Base-by-base conservation (phyloP, 2,329 filamentous ascomycete species). In the Beauveria sp. region DNA sequence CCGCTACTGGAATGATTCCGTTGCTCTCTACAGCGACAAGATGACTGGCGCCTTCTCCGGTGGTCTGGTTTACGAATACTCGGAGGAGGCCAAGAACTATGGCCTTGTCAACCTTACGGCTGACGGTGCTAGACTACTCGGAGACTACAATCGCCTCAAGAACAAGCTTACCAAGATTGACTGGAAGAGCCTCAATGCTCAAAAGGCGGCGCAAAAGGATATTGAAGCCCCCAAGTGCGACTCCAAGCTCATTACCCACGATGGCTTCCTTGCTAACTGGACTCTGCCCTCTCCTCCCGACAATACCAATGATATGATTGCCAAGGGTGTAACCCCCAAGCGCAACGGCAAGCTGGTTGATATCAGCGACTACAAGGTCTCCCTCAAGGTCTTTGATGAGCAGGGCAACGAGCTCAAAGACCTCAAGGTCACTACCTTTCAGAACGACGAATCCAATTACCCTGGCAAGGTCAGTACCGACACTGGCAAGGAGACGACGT, bases 41-140 rank as follows among this genome's bases (percentile, higher is more conserved):
- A 92, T 93, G 88, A 86, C 75, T 14, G 71, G 78, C 20, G 78
- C 84, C 61, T 85, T 93, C 69, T 87, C 85, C 59, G 90, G 90
- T 64, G 90, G 89, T 65, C 80, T 94, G 51, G 88, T 93, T 51
- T 94, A 93, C 77, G 89, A 94, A 74, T 93, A 84, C 73, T 86
- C 85, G 1, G 81, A 92, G 73, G 90, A 92, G 71, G 74, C 76
- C 47, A 87, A 88, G 71, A 76, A 84, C 70, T 88, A 79, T 63
- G 85, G 85, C 57, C 80, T 92, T 8, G 86, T 90, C 64, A 69
- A 82, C 65, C 75, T 90, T 67, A 82, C 82, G 67, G 74, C 72
- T 62, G 82, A 86, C 67, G 82, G 79, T 20, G 80, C 84, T 60
- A 77, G 79, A 52, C 77, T 91, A 48, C 78, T 85, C 41, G 66